phyloP scores from a whole-genome alignment of 176 grass and related monocot genomes.

The Musa troglodytarum region DNA sequence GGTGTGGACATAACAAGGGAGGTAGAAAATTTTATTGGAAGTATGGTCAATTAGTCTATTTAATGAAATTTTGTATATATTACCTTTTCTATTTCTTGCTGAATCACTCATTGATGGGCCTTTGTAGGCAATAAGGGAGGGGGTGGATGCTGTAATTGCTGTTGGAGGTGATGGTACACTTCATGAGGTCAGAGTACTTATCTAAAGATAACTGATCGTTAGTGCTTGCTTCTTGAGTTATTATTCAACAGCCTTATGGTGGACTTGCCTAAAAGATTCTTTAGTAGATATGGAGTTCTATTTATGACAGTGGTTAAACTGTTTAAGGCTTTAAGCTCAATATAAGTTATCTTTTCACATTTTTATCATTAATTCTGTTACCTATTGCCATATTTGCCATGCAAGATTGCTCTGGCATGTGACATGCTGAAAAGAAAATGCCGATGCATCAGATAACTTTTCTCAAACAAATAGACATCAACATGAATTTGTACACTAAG shows the following conservation, averaged over 20 bases:
- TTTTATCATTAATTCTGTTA: too few species aligned
- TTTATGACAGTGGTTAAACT: not conserved
- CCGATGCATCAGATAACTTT: too few species aligned
- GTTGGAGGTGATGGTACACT: constrained; percentile 93
- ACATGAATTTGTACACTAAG: too few species aligned
- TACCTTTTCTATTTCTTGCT: not conserved
- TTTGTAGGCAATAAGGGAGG: constrained; percentile 75
- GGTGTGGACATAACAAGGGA: constrained; percentile 84
- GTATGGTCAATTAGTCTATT: constrained; percentile 12
- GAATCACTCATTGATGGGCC: not conserved
- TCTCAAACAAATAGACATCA: too few species aligned
- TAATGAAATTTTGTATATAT: constrained; percentile 9
- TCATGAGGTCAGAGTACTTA: constrained; percentile 60
- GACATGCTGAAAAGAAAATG: too few species aligned
- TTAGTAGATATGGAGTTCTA: not conserved
- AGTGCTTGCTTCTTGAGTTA: not conserved
- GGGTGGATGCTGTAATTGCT: constrained; percentile 75
- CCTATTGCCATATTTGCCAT: too few species aligned
- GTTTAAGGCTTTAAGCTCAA: not conserved
- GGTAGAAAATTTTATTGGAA: constrained; percentile 34
- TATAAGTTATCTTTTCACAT: not conserved
- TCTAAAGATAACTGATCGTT: not conserved
- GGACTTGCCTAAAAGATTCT: not conserved
- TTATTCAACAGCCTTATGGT: not conserved
- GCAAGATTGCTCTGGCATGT: too few species aligned